Evolutionary conservation across 306 rosid genomes (phyloP), one percentile per base, ranked within the genome.

Genomic region (Aeschynomene evenia): DNA sequence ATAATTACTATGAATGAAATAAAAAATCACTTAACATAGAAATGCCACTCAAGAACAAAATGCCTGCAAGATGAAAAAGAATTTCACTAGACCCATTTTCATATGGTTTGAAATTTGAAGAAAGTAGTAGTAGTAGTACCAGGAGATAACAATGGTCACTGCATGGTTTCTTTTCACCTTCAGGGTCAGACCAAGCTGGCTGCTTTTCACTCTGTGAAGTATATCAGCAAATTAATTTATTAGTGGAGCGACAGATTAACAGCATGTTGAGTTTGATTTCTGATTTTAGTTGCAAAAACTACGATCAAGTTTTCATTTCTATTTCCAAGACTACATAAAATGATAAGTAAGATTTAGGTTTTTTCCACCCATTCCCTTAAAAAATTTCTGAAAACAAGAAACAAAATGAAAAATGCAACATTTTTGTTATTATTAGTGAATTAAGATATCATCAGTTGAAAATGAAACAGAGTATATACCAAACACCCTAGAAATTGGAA

Each of bases 81-180:
- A 20, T 20, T 21, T 64, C 40, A 61, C 43, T 14, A 37, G 26
- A n/a, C 15, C 40, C 29, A 24, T 16, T 60, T 48, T 49, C 16
- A 26, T 23, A 16, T 24, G 19, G 40, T 73, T 48, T 51, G 21
- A 68, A 55, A 29, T 39, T 53, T 18, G 7, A 26, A 53, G 43
- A n/a, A 43, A 77, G 43, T 6, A 26, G 31, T 1, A 28, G 31
- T 1, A 28, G 31, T 28, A 28, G 31, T 28, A 90, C 98, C 91
- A 3, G 50, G 70, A 92, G 93, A 83, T 82, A 82, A 73, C 97
- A 93, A 2, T 82, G 86, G 63, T 84, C 88, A 81, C 91, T 77
- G 80, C 98, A 93, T 72, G 98, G 98, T 59, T 72, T 79, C 79
- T 69, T 43, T 39, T 77, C 80, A 53, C 62, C 88, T 57, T 89